Percentiles rank a stretch among this genome's conserved stretches.
These are phyloP conservation scores for Euphorbia lathyris DNA, from an alignment of 345 rosid genomes.

Conservation along the genomic window DNA sequence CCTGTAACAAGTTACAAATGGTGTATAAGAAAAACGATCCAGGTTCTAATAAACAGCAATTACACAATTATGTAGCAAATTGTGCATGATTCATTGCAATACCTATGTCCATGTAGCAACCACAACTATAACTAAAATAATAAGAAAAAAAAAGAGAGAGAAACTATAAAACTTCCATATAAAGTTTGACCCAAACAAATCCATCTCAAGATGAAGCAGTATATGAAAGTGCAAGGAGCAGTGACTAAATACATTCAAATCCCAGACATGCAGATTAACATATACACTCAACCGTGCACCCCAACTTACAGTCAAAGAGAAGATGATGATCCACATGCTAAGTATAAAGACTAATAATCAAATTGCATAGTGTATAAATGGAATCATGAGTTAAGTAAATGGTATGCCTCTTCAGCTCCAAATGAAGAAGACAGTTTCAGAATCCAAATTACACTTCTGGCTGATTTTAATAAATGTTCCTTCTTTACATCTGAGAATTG, in stretches of 20 bases:
- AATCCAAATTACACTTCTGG: too few relatives aligned
- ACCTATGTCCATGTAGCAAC: background rate
- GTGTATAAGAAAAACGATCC: background rate
- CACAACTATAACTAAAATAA: too few relatives aligned
- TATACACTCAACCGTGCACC: background rate
- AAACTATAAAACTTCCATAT: background rate
- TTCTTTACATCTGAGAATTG: too few relatives aligned
- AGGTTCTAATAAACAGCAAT: background rate
- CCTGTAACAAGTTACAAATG: constrained; percentile 33
- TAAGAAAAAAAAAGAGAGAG: too few relatives aligned
- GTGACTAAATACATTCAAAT: background rate
- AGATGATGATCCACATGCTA: background rate
- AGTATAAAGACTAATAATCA: background rate
- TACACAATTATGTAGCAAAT: background rate
- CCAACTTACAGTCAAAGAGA: background rate
- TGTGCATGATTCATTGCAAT: background rate
- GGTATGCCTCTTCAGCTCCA: background rate
- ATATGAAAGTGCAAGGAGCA: background rate
- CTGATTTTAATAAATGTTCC: too few relatives aligned
- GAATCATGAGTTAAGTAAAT: background rate
- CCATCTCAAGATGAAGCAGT: background rate
- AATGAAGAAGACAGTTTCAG: too few relatives aligned
- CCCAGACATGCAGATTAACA: background rate
- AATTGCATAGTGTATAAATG: background rate
- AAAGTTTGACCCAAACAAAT: background rate